phyloP scores from a whole-genome alignment of 495 filamentous ascomycete species.

The Penicillium coprophilum region DNA sequence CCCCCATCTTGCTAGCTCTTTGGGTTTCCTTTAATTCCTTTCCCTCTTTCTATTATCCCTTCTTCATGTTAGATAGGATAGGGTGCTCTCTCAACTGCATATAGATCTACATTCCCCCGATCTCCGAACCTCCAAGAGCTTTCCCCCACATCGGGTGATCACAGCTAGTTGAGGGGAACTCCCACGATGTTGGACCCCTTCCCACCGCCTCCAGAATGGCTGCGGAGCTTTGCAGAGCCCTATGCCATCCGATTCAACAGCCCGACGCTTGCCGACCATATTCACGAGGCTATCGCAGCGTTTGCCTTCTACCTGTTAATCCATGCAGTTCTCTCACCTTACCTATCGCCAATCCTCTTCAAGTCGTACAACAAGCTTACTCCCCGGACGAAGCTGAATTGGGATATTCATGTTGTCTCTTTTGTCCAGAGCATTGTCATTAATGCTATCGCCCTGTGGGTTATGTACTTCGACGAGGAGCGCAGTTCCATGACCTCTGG shows the following conservation, averaged over 20 bases:
- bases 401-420: slow-evolving; percentile 95
- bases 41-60: slow-evolving; percentile 1
- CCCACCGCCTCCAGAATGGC: slow-evolving; percentile 44
- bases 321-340: slow-evolving; percentile 70
- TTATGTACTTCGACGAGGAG: slow-evolving; percentile 78
- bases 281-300: slow-evolving; percentile 82
- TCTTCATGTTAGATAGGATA: slow-evolving; percentile 19
- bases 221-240: slow-evolving; percentile 41
- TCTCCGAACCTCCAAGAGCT: slow-evolving; percentile 14
- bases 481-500: slow-evolving; percentile 66
- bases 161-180: slow-evolving; percentile 14
- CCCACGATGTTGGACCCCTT: slow-evolving; percentile 52
- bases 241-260: slow-evolving; percentile 55
- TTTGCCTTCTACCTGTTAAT: slow-evolving; percentile 75
- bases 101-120: slow-evolving; percentile 13
- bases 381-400: slow-evolving; percentile 75
- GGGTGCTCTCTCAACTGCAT: slow-evolving; percentile 8
- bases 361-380: slow-evolving; percentile 67
- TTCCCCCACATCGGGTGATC: slow-evolving; percentile 23
- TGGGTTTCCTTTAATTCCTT: slow-evolving; percentile 1
- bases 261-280: slow-evolving; percentile 73
- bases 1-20: slow-evolving; percentile 3
- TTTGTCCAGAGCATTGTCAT: slow-evolving; percentile 84
- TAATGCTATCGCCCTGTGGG: slow-evolving; percentile 73
- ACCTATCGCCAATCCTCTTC: slow-evolving; percentile 66